These are phyloP conservation scores for Boletus speciosus DNA, from an alignment of 768 basidiomycete species.

Conservation along the genomic window DNA sequence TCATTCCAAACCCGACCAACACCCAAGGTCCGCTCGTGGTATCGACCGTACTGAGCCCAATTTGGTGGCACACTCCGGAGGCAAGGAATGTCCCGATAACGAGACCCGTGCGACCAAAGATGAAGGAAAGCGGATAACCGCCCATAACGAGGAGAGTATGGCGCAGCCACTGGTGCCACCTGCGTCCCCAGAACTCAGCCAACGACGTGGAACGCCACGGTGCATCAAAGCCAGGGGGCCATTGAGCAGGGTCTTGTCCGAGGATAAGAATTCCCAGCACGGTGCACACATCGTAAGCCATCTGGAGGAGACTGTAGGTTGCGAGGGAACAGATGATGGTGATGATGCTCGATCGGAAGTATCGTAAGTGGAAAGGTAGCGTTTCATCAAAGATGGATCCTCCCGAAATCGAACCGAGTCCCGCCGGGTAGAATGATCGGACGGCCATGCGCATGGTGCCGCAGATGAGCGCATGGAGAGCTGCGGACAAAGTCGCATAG, in stretches of 20 bases:
- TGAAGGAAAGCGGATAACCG: slow-evolving; percentile 22
- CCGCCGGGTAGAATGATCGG: not conserved
- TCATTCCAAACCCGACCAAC: slow-evolving; percentile 51
- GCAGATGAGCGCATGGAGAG: not conserved
- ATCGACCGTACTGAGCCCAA: slow-evolving; percentile 47
- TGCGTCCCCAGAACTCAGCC: slow-evolving; percentile 33
- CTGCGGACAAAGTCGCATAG: not conserved
- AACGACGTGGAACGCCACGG: slow-evolving; percentile 36
- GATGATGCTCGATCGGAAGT: not conserved
- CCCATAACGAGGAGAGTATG: slow-evolving; percentile 30
- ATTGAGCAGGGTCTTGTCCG: slow-evolving; percentile 25
- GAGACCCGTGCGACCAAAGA: slow-evolving; percentile 47
- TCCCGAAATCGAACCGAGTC: not conserved
- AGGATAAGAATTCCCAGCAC: slow-evolving; percentile 18
- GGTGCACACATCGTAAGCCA: slow-evolving; percentile 25
- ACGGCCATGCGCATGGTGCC: not conserved
- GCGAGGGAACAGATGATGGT: not conserved
- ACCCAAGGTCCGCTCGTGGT: slow-evolving; percentile 41
- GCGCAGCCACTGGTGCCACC: slow-evolving; percentile 39
- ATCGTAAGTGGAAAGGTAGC: not conserved
- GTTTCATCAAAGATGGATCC: not conserved
- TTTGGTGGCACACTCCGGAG: slow-evolving; percentile 54
- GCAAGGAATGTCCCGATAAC: slow-evolving; percentile 54
- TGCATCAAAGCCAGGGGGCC: slow-evolving; percentile 32
- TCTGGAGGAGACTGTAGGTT: slow-evolving; percentile 29